phyloP scores from a whole-genome alignment of 495 filamentous ascomycete genomes.

The Letharia columbiana region DNA sequence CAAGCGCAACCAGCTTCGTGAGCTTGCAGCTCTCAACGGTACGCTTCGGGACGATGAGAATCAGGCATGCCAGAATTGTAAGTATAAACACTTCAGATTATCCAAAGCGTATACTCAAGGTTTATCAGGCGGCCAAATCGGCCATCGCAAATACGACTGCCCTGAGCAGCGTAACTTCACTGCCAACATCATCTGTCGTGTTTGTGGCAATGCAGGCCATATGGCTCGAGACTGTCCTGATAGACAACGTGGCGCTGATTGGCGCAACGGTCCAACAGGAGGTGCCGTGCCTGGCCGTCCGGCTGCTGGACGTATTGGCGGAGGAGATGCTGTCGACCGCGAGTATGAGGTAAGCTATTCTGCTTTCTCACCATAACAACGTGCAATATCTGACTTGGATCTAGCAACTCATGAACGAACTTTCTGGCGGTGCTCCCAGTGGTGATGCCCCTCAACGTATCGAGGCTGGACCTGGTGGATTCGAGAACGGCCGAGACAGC shows the following conservation, averaged over 20 bases:
- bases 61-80: conserved; percentile 98
- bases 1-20: conserved; percentile 95
- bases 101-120: conserved; percentile 8
- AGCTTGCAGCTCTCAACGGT: conserved; percentile 94
- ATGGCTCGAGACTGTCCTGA: conserved; percentile 94
- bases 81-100: conserved; percentile 25
- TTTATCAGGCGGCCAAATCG: conserved; percentile 75
- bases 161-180: conserved; percentile 97
- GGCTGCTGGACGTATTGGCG: conserved; percentile 58
- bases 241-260: conserved; percentile 78
- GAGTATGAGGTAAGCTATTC: conserved; percentile 75
- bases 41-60: conserved; percentile 98
- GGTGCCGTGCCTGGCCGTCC: conserved; percentile 33
- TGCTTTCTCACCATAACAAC: neutral
- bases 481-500: conserved; percentile 38
- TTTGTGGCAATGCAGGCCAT: conserved; percentile 91
- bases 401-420: conserved; percentile 95
- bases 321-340: conserved; percentile 80
- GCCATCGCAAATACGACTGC: conserved; percentile 97
- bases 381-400: neutral
- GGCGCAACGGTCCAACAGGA: conserved; percentile 65
- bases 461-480: conserved; percentile 69
- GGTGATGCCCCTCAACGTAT: conserved; percentile 68
- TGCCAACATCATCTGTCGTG: conserved; percentile 96
- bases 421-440: conserved; percentile 65